Conservation (phyloP, 2,329 filamentous ascomycete species). For the Rutstroemia sp. region DNA sequence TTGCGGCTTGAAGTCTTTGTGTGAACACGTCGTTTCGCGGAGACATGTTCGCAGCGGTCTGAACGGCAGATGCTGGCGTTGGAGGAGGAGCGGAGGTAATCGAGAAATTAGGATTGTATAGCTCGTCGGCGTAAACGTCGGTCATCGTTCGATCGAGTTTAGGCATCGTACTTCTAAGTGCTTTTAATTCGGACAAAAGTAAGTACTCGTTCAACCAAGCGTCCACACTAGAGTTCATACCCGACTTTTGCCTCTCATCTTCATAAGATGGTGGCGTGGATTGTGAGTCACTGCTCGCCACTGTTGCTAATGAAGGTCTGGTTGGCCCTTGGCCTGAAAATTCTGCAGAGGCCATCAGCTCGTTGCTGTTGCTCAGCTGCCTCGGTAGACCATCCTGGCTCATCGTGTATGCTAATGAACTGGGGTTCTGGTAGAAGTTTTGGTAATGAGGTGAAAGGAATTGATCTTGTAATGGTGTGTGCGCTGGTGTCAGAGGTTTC, state of each 20-base stretch:
- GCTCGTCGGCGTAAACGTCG: constrained; percentile 75
- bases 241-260: constrained; percentile 45
- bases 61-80: constrained; percentile 32
- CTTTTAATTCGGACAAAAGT: constrained; percentile 42
- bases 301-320: constrained; percentile 45
- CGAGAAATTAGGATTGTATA: constrained; percentile 66
- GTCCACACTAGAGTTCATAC: constrained; percentile 38
- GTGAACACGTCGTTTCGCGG: constrained; percentile 57
- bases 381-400: constrained; percentile 20
- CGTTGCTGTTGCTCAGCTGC: constrained; percentile 18
- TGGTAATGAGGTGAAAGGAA: constrained; percentile 31
- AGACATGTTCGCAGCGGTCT: constrained; percentile 35
- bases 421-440: constrained; percentile 23
- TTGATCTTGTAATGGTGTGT: constrained; percentile 28
- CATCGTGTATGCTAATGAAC: constrained; percentile 21
- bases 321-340: constrained; percentile 2
- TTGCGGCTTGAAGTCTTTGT: constrained; percentile 71
- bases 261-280: constrained; percentile 47
- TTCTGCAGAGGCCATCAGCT: constrained; percentile 25
- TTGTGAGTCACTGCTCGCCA: constrained; percentile 55
- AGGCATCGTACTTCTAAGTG: constrained; percentile 53
- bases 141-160: constrained; percentile 84
- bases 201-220: constrained; percentile 58
- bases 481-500: constrained; percentile 29
- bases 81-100: constrained; percentile 49